Conservation (phyloP, 495 filamentous ascomycete genomes). For the Penicillium coprophilum region DNA sequence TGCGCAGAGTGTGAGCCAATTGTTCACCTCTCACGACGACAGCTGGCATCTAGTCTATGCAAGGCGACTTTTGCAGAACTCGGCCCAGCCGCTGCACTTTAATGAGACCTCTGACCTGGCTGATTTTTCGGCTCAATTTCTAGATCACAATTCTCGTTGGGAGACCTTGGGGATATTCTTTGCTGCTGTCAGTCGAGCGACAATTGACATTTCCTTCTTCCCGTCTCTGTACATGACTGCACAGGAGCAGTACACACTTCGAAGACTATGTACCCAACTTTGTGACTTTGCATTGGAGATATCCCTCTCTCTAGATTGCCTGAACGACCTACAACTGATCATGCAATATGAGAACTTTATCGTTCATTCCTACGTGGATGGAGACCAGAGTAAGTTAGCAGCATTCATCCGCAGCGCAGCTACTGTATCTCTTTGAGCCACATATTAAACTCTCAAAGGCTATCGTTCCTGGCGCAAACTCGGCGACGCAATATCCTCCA, state of each 20-base stretch:
- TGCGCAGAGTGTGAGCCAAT: slow-evolving; percentile 27
- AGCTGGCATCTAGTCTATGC: slow-evolving; percentile 35
- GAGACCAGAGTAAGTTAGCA: slow-evolving; percentile 40
- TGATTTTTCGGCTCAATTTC: slow-evolving; percentile 35
- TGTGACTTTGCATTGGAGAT: slow-evolving; percentile 39
- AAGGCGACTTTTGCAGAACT: slow-evolving; percentile 35
- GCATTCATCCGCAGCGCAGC: neutral
- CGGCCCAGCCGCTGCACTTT: slow-evolving; percentile 31
- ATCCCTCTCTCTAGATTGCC: slow-evolving; percentile 41
- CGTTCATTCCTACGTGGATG: slow-evolving; percentile 44
- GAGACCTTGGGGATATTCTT: slow-evolving; percentile 45
- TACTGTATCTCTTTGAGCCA: neutral
- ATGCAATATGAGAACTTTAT: slow-evolving; percentile 50
- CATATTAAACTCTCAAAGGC: slow-evolving; percentile 25
- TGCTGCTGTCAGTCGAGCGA: slow-evolving; percentile 37
- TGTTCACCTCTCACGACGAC: slow-evolving; percentile 28
- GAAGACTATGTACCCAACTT: slow-evolving; percentile 30
- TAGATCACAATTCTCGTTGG: slow-evolving; percentile 39
- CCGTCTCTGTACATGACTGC: slow-evolving; percentile 32
- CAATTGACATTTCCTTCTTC: slow-evolving; percentile 37
- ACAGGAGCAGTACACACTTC: slow-evolving; percentile 28
- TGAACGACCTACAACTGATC: slow-evolving; percentile 47
- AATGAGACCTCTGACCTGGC: slow-evolving; percentile 21
- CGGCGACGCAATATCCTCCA: slow-evolving; percentile 43
- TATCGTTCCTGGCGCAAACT: slow-evolving; percentile 47